Conservation (phyloP, 75 land plant species). For the Selaginella moellendorffii region DNA sequence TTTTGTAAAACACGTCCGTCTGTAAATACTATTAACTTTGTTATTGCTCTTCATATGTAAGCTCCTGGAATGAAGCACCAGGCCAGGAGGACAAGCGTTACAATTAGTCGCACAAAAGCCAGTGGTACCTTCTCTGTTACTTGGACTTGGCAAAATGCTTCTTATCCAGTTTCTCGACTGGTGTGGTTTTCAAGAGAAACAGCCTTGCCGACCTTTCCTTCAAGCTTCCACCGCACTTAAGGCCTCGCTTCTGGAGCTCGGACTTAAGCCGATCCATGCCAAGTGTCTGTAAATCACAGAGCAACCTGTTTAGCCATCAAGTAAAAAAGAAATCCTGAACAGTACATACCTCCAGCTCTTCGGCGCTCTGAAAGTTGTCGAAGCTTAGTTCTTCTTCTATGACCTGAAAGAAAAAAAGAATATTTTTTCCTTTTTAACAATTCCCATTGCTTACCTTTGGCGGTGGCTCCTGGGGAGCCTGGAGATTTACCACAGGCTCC, state of each 20-base stretch:
- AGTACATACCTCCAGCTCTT: constrained; percentile 61
- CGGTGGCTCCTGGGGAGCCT: background rate
- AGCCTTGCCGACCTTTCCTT: constrained; percentile 80
- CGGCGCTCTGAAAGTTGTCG: constrained; percentile 29
- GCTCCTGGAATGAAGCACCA: no score
- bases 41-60: no score
- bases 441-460: background rate
- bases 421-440: background rate
- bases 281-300: constrained; percentile 33
- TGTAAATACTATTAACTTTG: no score
- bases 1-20: no score
- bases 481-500: constrained; percentile 15
- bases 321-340: background rate
- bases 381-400: constrained; percentile 27
- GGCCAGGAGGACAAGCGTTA: no score
- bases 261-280: constrained; percentile 64
- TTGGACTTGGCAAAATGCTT: constrained; percentile 37
- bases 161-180: constrained; percentile 69
- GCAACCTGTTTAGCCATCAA: background rate
- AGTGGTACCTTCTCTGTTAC: no score
- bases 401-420: background rate
- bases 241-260: constrained; percentile 58
- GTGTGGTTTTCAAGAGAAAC: constrained; percentile 67
- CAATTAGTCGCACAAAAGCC: no score
- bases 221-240: constrained; percentile 88